These are phyloP conservation scores for Marasmius tenuissimus DNA, from an alignment of 1,284 basidiomycete species.

Conservation along the genomic window DNA sequence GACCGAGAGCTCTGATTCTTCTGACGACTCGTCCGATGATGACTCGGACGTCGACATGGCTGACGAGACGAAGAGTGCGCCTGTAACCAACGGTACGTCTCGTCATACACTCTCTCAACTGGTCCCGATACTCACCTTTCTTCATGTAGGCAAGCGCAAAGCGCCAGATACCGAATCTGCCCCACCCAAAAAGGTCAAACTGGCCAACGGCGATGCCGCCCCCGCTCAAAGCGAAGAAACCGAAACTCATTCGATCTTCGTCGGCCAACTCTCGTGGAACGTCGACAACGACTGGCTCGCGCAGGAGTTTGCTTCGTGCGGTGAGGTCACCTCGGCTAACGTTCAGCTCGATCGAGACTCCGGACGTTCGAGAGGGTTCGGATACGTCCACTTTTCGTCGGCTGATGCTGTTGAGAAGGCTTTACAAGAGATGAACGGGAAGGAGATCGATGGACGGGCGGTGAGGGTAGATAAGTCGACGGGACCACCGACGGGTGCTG, in stretches of 20 bases:
- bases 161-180: conserved; percentile 64
- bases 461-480: conserved; percentile 86
- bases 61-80: conserved; percentile 19
- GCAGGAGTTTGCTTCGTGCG: conserved; percentile 87
- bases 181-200: conserved; percentile 84
- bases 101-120: background rate
- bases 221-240: conserved; percentile 44
- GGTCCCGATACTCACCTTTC: conserved; percentile 7
- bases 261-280: conserved; percentile 95
- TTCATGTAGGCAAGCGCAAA: conserved; percentile 76
- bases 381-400: conserved; percentile 91
- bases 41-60: conserved; percentile 64
- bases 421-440: conserved; percentile 64
- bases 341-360: conserved; percentile 92
- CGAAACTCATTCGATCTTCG: conserved; percentile 80
- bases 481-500: conserved; percentile 51
- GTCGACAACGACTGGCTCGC: conserved; percentile 97
- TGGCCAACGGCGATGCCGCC: conserved; percentile 55
- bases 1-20: conserved; percentile 19
- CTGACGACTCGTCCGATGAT: conserved; percentile 27
- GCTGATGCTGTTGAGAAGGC: conserved; percentile 79
- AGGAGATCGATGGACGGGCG: conserved; percentile 90
- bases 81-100: conserved; percentile 45
- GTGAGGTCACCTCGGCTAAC: conserved; percentile 84
- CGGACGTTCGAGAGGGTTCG: conserved; percentile 89